Evolutionary conservation across 2,329 filamentous ascomycete genomes (phyloP).

Genomic region (Xylaria sp.): DNA sequence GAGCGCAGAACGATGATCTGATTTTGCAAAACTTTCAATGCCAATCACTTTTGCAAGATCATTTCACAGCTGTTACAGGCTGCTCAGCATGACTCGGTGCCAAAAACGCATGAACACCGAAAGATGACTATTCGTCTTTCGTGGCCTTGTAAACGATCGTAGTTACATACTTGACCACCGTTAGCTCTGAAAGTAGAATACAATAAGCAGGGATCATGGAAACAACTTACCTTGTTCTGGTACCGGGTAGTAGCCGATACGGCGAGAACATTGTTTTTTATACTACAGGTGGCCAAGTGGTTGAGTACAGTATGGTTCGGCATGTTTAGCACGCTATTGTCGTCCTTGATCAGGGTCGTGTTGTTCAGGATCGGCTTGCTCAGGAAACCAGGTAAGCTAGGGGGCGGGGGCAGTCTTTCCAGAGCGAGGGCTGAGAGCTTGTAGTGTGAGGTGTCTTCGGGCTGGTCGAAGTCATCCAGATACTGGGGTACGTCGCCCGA

Average conservation of each 20-base stretch:
- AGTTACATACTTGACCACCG: slow-evolving; percentile 76
- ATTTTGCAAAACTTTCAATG: neutral
- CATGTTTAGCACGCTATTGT: slow-evolving; percentile 95
- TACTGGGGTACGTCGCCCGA: slow-evolving; percentile 79
- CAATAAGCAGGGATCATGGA: neutral
- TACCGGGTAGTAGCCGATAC: slow-evolving; percentile 98
- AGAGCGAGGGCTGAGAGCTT: slow-evolving; percentile 75
- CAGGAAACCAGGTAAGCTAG: slow-evolving; percentile 84
- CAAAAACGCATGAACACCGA: neutral
- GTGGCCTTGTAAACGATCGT: slow-evolving; percentile 98
- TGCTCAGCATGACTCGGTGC: neutral
- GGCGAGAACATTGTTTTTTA: slow-evolving; percentile 93
- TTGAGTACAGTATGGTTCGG: slow-evolving; percentile 97
- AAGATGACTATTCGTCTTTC: slow-evolving; percentile 47
- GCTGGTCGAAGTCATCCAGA: slow-evolving; percentile 81
- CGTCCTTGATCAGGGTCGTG: slow-evolving; percentile 90
- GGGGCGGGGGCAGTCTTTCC: slow-evolving; percentile 79
- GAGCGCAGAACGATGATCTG: neutral
- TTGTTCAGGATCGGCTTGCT: slow-evolving; percentile 95
- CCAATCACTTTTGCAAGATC: neutral
- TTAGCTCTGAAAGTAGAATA: slow-evolving; percentile 44
- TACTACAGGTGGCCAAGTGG: slow-evolving; percentile 94
- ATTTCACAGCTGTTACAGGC: neutral
- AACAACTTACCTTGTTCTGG: slow-evolving; percentile 76
- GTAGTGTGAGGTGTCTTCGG: slow-evolving; percentile 76